Conservation (phyloP, 805 yeast genomes). For the Yarrowia yakushimensis region DNA sequence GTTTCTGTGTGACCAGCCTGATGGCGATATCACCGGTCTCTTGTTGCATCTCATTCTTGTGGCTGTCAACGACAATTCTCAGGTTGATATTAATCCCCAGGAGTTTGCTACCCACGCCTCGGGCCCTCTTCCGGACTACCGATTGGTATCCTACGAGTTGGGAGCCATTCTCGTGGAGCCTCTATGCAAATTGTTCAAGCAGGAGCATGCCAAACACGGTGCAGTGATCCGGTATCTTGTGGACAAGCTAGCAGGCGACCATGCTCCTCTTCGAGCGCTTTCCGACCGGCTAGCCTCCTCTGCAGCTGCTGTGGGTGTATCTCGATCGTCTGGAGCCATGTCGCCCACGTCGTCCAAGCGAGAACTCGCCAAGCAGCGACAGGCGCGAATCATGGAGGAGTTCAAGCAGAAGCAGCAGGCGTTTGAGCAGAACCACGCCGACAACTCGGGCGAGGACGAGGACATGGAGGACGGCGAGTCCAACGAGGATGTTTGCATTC, state of each 20-base stretch:
- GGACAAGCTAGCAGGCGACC: background rate
- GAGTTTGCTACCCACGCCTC: constrained; percentile 5
- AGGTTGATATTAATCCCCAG: constrained; percentile 6
- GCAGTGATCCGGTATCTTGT: constrained; percentile 4
- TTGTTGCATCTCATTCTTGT: constrained; percentile 10
- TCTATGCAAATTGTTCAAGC: background rate
- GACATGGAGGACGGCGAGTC: constrained; percentile 29
- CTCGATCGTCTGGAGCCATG: background rate
- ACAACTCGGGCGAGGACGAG: constrained; percentile 40
- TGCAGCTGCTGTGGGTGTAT: background rate
- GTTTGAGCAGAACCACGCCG: constrained; percentile 52
- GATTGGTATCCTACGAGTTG: background rate
- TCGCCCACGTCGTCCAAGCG: constrained; percentile 44
- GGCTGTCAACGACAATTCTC: background rate
- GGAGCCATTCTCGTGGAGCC: background rate
- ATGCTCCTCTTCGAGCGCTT: background rate
- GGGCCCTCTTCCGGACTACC: constrained; percentile 15
- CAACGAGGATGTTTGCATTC: constrained; percentile 61
- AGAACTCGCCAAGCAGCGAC: constrained; percentile 64
- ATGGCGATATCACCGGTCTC: background rate
- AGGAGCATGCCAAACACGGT: background rate
- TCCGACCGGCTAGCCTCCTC: background rate
- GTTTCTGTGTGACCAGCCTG: background rate
- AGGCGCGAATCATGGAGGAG: constrained; percentile 67
- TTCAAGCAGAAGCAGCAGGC: constrained; percentile 74